A percentile compares a stretch with the other conserved stretches of the same genome.
These are phyloP conservation scores for Metschnikowia shivogae DNA, from an alignment of 805 yeast genomes.

Conservation along the genomic window DNA sequence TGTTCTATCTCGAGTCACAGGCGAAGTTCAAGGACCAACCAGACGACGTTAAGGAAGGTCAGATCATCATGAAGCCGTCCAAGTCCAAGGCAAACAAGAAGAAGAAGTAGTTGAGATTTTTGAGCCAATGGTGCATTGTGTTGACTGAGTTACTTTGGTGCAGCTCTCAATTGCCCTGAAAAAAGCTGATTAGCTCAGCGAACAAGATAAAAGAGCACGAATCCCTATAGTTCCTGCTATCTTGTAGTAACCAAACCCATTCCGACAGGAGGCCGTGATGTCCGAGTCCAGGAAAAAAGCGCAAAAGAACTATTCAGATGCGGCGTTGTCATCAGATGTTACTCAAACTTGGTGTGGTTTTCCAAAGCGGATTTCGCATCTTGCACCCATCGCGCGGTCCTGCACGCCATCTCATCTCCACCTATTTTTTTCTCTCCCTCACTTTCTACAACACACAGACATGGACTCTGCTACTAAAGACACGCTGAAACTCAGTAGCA, in stretches of 20 bases:
- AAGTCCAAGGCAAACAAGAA: slow-evolving; percentile 13
- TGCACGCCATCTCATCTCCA: slow-evolving; percentile 6
- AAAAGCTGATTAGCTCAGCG: background rate
- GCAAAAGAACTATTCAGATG: too few relatives aligned
- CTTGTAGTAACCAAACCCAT: too few relatives aligned
- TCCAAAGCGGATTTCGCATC: too few relatives aligned
- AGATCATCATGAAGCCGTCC: slow-evolving; percentile 42
- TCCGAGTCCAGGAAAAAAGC: too few relatives aligned
- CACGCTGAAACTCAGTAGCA: slow-evolving; percentile 33
- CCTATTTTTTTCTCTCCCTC: background rate
- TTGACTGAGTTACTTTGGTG: too few relatives aligned
- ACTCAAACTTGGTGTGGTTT: too few relatives aligned
- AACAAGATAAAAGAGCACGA: too few relatives aligned
- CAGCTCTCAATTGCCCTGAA: too few relatives aligned
- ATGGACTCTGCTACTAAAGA: slow-evolving; percentile 18
- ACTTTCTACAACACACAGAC: slow-evolving; percentile 1
- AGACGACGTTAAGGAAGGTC: slow-evolving; percentile 71
- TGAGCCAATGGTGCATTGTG: too few relatives aligned
- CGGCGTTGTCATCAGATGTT: too few relatives aligned
- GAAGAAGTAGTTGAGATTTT: background rate
- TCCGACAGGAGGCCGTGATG: too few relatives aligned
- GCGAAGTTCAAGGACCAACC: slow-evolving; percentile 68
- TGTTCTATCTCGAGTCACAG: slow-evolving; percentile 74
- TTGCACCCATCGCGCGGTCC: slow-evolving; percentile 5
- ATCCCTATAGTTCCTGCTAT: too few relatives aligned